Evolutionary conservation across 1,139 yeast genomes (phyloP), one percentile per base, ranked within the genome.

Genomic region (Scheffersomyces insectosa): DNA sequence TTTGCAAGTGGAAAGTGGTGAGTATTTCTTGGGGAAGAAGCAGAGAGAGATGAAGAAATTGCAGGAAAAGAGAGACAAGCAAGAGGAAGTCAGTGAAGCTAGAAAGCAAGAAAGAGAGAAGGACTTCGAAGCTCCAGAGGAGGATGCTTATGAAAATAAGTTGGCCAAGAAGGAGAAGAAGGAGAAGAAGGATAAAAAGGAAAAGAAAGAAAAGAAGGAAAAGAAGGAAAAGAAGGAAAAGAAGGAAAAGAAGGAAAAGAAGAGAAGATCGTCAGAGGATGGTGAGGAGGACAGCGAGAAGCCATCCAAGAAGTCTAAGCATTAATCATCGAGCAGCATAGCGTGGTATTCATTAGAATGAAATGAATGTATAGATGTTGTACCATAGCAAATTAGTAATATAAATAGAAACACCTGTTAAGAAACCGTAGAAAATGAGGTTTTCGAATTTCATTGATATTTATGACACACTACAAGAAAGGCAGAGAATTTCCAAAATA

Each of bases 1-100:
- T 80, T 73, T 91, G 63, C 96, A 91, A 71, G 90, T 95, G 68
- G 99, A 93, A 70, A 85, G 95, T 74, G 99, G 99, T 80, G 99
- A 95, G 66, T 93, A 89, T 72, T 93, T 93, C 81, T 77, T 93
- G 70, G 88, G 89, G 47, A 87, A 88, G 70, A 79, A 74, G 56
- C 96, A 91, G 57, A 88, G 87, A 74, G 86, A 82, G 49, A 71
- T 75, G 54, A 84, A 80, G 66, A 82, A 84, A 56, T 70, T 85
- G 54, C 85, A 84, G 49, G 91, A 86, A 57, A 88, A 88, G 77
- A 80, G 84, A 52, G 88, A 82, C 42, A 82, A 85, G 61, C 95
- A 91, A 62, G 83, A 79, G 43, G 90, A 81, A 51, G 82, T 79
- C 51, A 82, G 84, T 56, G 82, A 76, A 42, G 76, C 74, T 45